Evolutionary conservation across 352 stramenopile genomes (phyloP).

Genomic region (Peronospora destructor): DNA sequence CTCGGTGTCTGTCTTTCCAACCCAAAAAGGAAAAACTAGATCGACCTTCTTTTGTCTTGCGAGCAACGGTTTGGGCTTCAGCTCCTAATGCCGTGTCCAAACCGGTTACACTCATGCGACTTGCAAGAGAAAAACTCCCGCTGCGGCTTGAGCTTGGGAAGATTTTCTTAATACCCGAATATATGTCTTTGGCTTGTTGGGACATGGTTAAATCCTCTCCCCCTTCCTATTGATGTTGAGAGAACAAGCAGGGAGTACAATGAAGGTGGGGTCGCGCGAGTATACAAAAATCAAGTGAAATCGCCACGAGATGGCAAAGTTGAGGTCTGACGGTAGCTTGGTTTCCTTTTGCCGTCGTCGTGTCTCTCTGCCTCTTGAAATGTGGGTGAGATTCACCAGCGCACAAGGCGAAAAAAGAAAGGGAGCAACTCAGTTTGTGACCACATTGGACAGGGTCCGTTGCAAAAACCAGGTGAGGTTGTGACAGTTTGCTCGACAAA

Average conservation of each 20-base stretch:
- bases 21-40: conserved; percentile 49
- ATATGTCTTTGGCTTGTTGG: conserved; percentile 72
- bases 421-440: conserved; percentile 18
- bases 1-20: conserved; percentile 44
- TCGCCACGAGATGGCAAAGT: neutral
- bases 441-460: neutral
- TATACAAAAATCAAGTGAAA: conserved; percentile 11
- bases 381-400: conserved; percentile 13
- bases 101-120: conserved; percentile 19
- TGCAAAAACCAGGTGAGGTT: conserved; percentile 4
- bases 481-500: too few relatives aligned
- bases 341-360: neutral
- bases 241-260: neutral
- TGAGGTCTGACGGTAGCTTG: neutral
- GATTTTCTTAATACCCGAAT: conserved; percentile 78
- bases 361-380: conserved; percentile 19
- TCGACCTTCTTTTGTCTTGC: conserved; percentile 23
- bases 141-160: conserved; percentile 44
- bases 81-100: conserved; percentile 29
- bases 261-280: neutral
- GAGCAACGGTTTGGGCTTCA: conserved; percentile 28
- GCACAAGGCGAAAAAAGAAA: conserved; percentile 13
- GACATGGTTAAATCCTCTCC: conserved; percentile 31
- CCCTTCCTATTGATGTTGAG: neutral
- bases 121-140: conserved; percentile 42